Conservation (phyloP, 140 eudicot genomes). For the Stevia rebaudiana region DNA sequence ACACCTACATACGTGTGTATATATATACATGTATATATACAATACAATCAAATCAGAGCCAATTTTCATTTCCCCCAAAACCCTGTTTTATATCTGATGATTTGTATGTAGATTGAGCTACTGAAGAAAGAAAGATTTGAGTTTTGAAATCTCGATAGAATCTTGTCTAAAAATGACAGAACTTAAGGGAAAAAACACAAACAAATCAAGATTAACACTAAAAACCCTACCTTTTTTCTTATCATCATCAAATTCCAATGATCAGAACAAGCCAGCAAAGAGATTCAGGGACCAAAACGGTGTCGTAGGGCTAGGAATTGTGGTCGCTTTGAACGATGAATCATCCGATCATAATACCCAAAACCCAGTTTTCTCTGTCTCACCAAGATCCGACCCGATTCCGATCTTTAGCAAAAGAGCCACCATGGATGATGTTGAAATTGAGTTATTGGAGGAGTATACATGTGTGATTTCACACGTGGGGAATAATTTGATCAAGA, state of each 20-base stretch:
- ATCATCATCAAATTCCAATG: slow-evolving; percentile 16
- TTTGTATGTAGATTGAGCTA: slow-evolving; percentile 15
- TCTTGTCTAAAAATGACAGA: slow-evolving; percentile 29
- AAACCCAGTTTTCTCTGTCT: slow-evolving; percentile 41
- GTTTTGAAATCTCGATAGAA: slow-evolving; percentile 16
- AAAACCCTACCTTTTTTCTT: slow-evolving; percentile 35
- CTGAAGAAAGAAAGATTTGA: slow-evolving; percentile 11
- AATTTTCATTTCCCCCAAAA: slow-evolving; percentile 3
- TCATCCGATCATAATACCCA: slow-evolving; percentile 34
- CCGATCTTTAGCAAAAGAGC: slow-evolving; percentile 39
- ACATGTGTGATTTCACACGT: slow-evolving; percentile 70
- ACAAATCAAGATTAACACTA: slow-evolving; percentile 29
- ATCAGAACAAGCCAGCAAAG: slow-evolving; percentile 30
- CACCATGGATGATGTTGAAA: slow-evolving; percentile 23
- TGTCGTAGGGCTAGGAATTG: slow-evolving; percentile 70
- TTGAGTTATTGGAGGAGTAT: slow-evolving; percentile 70
- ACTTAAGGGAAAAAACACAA: slow-evolving; percentile 32
- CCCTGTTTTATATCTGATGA: slow-evolving; percentile 21
- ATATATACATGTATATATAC: slow-evolving; percentile 2
- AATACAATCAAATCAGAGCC: slow-evolving; percentile 19
- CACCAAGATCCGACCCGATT: slow-evolving; percentile 61
- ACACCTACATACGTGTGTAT: slow-evolving; percentile 5
- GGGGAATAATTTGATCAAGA: slow-evolving; percentile 56
- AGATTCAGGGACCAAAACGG: slow-evolving; percentile 54
- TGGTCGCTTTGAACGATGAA: slow-evolving; percentile 49